phyloP scores from a whole-genome alignment of 208 protist genomes.

The Sergeia podlipaevii region DNA sequence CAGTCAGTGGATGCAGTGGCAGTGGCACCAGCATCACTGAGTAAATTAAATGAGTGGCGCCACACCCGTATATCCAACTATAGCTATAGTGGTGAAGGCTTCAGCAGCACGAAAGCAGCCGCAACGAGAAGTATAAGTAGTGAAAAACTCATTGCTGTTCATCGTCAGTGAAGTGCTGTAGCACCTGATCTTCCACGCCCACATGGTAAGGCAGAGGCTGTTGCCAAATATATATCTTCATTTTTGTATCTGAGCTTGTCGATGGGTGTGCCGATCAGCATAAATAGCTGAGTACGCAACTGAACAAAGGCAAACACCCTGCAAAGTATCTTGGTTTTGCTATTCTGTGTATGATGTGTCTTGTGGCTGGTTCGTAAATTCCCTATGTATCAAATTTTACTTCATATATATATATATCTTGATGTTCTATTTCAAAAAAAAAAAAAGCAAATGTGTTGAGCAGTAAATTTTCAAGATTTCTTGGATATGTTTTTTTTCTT shows the following conservation, averaged over 20 bases:
- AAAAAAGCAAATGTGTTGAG: no score
- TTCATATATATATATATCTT: conserved; percentile 1
- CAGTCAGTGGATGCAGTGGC: no score
- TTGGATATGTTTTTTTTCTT: not conserved
- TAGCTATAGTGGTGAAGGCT: conserved; percentile 29
- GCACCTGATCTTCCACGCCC: conserved; percentile 49
- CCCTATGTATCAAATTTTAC: not conserved
- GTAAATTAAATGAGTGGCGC: conserved; percentile 28
- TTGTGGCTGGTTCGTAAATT: not conserved
- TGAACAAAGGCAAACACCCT: conserved; percentile 30
- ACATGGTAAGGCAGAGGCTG: conserved; percentile 41
- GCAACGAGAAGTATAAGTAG: conserved; percentile 16
- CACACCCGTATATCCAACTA: conserved; percentile 19
- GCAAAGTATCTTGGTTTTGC: conserved; percentile 9
- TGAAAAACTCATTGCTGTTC: conserved; percentile 12
- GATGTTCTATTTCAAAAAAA: conserved; percentile 1
- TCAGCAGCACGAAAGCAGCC: conserved; percentile 32
- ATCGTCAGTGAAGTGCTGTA: conserved; percentile 13
- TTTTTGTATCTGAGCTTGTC: conserved; percentile 33
- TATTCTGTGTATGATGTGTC: conserved; percentile 1
- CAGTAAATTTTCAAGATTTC: not conserved
- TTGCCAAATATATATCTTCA: conserved; percentile 14
- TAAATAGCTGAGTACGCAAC: conserved; percentile 34
- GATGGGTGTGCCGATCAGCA: conserved; percentile 40
- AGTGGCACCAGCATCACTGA: conserved; percentile 43